These are phyloP conservation scores for Trichomonas gallinae DNA, from an alignment of 208 protist genomes.

Conservation along the genomic window DNA sequence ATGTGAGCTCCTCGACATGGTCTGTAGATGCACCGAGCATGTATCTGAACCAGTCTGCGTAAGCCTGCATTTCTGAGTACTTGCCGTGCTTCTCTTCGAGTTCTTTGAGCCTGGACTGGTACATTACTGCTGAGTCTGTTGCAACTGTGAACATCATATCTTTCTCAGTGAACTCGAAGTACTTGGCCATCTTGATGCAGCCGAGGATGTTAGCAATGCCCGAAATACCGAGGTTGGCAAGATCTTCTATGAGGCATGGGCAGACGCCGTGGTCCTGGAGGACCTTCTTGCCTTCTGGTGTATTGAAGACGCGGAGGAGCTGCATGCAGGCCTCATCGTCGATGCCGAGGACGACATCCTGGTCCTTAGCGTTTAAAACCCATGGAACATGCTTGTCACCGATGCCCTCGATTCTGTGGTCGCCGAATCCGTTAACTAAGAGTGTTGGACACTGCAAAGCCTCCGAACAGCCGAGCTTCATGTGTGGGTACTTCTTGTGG, in stretches of 20 bases:
- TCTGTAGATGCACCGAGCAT: background rate
- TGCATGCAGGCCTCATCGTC: background rate
- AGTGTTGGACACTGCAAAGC: background rate
- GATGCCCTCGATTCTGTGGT: background rate
- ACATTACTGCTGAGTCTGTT: background rate
- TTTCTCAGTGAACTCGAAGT: background rate
- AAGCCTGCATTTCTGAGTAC: background rate
- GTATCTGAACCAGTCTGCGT: background rate
- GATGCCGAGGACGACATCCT: background rate
- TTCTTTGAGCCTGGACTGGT: background rate
- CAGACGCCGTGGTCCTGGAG: background rate
- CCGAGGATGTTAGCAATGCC: background rate
- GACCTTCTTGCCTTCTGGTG: background rate
- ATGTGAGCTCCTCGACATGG: background rate
- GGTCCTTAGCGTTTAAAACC: background rate
- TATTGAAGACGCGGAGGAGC: background rate
- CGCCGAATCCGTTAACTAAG: background rate
- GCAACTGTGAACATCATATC: background rate
- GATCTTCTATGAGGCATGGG: background rate
- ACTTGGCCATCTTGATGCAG: background rate
- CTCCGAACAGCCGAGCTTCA: background rate
- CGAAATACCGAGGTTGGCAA: background rate
- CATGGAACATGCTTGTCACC: slow-evolving; percentile 6
- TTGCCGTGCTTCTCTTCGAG: background rate
- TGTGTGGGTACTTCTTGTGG: background rate